Conservation (phyloP, 169 alveolate species). For the Miamiensis avidus region DNA sequence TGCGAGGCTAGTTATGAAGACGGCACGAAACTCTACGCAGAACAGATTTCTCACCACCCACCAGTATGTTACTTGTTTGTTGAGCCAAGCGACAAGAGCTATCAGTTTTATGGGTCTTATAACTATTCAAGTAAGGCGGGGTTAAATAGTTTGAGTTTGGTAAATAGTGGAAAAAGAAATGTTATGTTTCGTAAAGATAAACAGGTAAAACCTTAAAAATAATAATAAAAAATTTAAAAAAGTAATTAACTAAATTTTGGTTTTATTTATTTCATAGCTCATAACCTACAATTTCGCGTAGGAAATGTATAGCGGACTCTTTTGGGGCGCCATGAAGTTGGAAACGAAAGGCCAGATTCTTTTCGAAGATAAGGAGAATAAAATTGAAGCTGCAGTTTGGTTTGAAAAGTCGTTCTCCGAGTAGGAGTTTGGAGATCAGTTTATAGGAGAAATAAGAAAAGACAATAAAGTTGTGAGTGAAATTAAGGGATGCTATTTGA, state of each 20-base stretch:
- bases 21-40: slow-evolving; percentile 58
- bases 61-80: slow-evolving; percentile 54
- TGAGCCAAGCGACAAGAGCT: slow-evolving; percentile 17
- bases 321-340: slow-evolving; percentile 40
- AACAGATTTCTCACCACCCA: slow-evolving; percentile 84
- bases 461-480: slow-evolving; percentile 52
- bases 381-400: slow-evolving; percentile 31
- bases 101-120: slow-evolving; percentile 40
- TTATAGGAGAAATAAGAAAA: slow-evolving; percentile 67
- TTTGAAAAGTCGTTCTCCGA: slow-evolving; percentile 39
- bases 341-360: slow-evolving; percentile 52
- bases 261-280: not conserved
- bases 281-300: slow-evolving; percentile 57
- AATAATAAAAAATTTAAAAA: slow-evolving; percentile 19
- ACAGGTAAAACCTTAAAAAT: slow-evolving; percentile 28
- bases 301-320: slow-evolving; percentile 56
- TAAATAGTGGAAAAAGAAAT: slow-evolving; percentile 43
- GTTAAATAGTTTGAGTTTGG: slow-evolving; percentile 26
- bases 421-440: slow-evolving; percentile 58
- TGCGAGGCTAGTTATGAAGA: slow-evolving; percentile 59
- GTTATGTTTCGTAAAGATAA: slow-evolving; percentile 15
- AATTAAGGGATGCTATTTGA: slow-evolving; percentile 76
- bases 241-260: not conserved
- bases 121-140: slow-evolving; percentile 42
- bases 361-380: slow-evolving; percentile 54